Conservation (phyloP, 495 filamentous ascomycete genomes). For the Ascodesmis nigricans region DNA sequence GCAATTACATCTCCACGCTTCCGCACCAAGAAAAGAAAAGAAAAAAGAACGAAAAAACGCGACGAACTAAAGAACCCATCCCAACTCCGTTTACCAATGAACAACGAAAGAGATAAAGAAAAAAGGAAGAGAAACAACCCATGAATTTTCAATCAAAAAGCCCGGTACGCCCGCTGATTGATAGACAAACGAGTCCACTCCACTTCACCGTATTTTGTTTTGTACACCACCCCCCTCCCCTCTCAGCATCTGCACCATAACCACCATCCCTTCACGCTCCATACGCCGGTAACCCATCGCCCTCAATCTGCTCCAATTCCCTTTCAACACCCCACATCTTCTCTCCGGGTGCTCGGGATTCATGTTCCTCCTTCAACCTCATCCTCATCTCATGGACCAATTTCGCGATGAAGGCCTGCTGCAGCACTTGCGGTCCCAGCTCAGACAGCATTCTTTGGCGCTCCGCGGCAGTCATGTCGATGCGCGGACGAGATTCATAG, state of each 20-base stretch:
- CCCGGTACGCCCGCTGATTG: neutral
- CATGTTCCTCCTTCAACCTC: constrained; percentile 52
- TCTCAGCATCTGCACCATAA: neutral
- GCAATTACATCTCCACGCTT: neutral
- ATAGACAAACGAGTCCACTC: neutral
- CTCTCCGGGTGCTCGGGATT: constrained; percentile 28
- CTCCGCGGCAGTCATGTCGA: constrained; percentile 15
- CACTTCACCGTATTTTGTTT: neutral
- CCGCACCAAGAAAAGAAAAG: constrained; percentile 1
- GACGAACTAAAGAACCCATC: neutral
- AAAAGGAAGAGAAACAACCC: constrained; percentile 7
- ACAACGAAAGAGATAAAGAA: neutral
- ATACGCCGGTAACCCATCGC: constrained; percentile 46
- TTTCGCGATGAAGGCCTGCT: constrained; percentile 75
- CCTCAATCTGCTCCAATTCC: constrained; percentile 27
- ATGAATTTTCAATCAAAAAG: constrained; percentile 3
- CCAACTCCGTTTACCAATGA: neutral
- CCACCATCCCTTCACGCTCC: constrained; percentile 22
- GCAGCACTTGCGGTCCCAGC: constrained; percentile 32
- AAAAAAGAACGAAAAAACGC: neutral
- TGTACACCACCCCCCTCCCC: too few species aligned
- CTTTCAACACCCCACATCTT: constrained; percentile 20
- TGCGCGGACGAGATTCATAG: constrained; percentile 2
- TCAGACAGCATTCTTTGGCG: constrained; percentile 22
- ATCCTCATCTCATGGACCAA: constrained; percentile 77